These are phyloP conservation scores for Prototheca wickerhamii DNA, from an alignment of 163 green algal genomes.

Conservation along the genomic window DNA sequence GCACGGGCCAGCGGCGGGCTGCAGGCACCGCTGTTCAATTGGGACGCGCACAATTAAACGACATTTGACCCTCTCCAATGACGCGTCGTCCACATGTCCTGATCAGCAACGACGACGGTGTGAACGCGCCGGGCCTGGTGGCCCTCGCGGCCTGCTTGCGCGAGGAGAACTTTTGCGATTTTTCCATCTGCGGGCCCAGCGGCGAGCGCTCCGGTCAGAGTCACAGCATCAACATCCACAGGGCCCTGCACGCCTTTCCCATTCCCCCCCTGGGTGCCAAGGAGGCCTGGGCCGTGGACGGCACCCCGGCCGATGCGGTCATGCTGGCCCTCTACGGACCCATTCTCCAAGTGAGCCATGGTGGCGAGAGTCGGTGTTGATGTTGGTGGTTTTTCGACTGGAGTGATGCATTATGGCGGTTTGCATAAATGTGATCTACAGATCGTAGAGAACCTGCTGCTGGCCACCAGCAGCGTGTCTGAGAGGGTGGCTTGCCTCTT, in stretches of 20 bases:
- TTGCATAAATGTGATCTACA: too few relatives aligned
- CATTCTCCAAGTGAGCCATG: slow-evolving; percentile 34
- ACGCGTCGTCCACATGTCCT: slow-evolving; percentile 13
- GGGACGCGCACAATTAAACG: too few relatives aligned
- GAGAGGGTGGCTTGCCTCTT: too few relatives aligned
- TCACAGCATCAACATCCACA: slow-evolving; percentile 54
- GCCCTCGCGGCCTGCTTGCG: slow-evolving; percentile 12
- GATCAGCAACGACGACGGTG: slow-evolving; percentile 33
- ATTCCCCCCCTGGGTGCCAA: slow-evolving; percentile 32
- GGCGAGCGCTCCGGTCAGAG: slow-evolving; percentile 35
- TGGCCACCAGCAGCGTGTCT: too few relatives aligned
- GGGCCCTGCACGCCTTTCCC: slow-evolving; percentile 25
- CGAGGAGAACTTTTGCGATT: slow-evolving; percentile 10
- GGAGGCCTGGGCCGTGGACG: slow-evolving; percentile 37
- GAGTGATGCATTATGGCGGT: too few relatives aligned
- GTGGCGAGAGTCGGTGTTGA: not conserved
- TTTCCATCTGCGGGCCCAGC: slow-evolving; percentile 15
- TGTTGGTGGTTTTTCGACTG: not conserved
- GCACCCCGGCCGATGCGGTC: slow-evolving; percentile 42
- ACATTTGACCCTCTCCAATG: not conserved
- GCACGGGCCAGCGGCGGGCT: not conserved
- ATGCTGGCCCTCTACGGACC: slow-evolving; percentile 60
- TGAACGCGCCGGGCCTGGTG: slow-evolving; percentile 23
- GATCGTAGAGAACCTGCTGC: too few relatives aligned
- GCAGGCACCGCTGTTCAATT: too few relatives aligned